Evolutionary conservation across 2,329 filamentous ascomycete genomes (phyloP).

Genomic region (Gliomastix tumulicola): DNA sequence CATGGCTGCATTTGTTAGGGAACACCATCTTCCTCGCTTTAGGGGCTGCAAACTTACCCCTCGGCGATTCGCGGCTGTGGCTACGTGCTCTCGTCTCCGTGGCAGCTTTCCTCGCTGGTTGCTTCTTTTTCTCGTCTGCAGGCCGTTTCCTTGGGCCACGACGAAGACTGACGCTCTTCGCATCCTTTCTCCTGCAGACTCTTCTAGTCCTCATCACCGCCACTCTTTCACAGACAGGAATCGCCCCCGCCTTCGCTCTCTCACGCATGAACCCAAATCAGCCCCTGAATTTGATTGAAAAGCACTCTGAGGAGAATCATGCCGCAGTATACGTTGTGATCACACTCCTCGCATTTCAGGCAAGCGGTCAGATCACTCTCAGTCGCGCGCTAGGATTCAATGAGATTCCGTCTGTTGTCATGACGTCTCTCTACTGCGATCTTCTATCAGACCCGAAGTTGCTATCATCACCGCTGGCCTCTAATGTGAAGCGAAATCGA

Average conservation of each 20-base stretch:
- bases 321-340: slow-evolving; percentile 24
- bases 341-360: slow-evolving; percentile 43
- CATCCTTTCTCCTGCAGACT: slow-evolving; percentile 45
- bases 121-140: slow-evolving; percentile 34
- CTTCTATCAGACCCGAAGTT: slow-evolving; percentile 38
- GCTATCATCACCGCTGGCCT: slow-evolving; percentile 27
- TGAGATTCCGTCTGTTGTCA: slow-evolving; percentile 46
- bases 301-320: slow-evolving; percentile 11
- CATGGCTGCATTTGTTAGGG: slow-evolving; percentile 21
- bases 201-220: slow-evolving; percentile 44
- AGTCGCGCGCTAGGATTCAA: slow-evolving; percentile 41
- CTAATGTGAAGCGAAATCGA: slow-evolving; percentile 44
- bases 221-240: slow-evolving; percentile 36
- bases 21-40: slow-evolving; percentile 59
- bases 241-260: slow-evolving; percentile 10
- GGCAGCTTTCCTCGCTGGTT: slow-evolving; percentile 44
- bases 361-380: slow-evolving; percentile 44
- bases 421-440: slow-evolving; percentile 49
- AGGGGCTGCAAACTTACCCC: slow-evolving; percentile 44
- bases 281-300: too few species aligned
- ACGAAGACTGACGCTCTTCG: slow-evolving; percentile 31
- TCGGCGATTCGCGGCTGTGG: slow-evolving; percentile 43
- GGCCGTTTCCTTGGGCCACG: slow-evolving; percentile 11
- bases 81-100: slow-evolving; percentile 42
- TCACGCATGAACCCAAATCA: background rate